Base-by-base conservation (phyloP, 371 early-diverging fungal genomes). In the Mucor velutinosus region DNA sequence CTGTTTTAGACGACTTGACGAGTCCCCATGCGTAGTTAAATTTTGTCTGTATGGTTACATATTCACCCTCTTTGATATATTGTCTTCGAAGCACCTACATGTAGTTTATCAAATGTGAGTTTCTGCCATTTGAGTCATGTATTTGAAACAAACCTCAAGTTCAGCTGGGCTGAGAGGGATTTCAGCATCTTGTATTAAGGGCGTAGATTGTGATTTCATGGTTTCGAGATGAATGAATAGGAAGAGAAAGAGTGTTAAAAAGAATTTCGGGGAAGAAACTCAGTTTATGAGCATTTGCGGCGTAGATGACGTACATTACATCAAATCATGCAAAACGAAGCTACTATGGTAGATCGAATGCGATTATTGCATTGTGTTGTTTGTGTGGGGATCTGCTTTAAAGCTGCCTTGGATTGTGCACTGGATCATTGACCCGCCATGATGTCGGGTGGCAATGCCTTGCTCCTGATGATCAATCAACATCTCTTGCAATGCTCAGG, bases 11-110 rank as follows among this genome's bases (percentile, higher is more conserved):
- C 72, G 92, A 91, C 76, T 85, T 89, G 74, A 94, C 89, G 35
- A 96, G 84, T 0, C 94, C 96, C 96, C 97, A 98, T 5, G 98
- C 96, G 73, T 93, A 95, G 83, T 97, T 95, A 86, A 98, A 98
- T 76, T 95, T 95, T 45, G 95, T 95, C 78, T 98, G 97, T 33
- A 89, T 76, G 65, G 90, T 86, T 5, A 87, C 88, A 55, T 85
- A 82, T 53, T 86, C 80, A 27, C 82, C 87, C 66, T 93, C 93
- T 37, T 86, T 84, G 47, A 89, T 86, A 74, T 83, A 93, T 73
- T 93, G 93, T 66, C 86, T 83, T 45, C 82, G 82, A 39, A 94
- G 83, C 17, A 94, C 86, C 91, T 90, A 35, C 45, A 53, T 5
- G 3, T 3, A 35, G 12, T 14, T 14, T 11, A 23, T 1, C 25